Evolutionary conservation across 2,329 filamentous ascomycete genomes (phyloP).

Genomic region (Mariannaea sp.): DNA sequence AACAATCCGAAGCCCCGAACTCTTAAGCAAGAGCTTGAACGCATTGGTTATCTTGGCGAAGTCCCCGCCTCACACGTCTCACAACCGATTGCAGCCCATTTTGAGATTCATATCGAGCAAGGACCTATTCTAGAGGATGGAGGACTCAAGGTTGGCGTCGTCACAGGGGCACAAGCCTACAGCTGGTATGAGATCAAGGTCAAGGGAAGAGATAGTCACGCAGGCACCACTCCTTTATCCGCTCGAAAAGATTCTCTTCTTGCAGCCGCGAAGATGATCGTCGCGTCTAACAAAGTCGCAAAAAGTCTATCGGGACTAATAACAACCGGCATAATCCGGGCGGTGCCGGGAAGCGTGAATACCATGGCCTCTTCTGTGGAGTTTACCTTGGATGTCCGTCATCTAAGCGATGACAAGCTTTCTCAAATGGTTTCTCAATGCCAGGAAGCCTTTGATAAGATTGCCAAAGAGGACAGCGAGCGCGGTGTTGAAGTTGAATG

Average conservation of each 20-base stretch:
- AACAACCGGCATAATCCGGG: neutral
- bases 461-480: no score
- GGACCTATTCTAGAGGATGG: conserved; percentile 40
- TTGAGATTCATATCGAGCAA: conserved; percentile 84
- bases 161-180: conserved; percentile 26
- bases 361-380: neutral
- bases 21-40: conserved; percentile 58
- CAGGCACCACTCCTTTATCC: conserved; percentile 32
- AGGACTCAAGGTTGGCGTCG: neutral
- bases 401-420: neutral
- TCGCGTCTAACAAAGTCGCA: conserved; percentile 29
- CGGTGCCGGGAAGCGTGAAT: neutral
- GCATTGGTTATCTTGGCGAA: conserved; percentile 71
- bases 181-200: conserved; percentile 28
- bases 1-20: no score
- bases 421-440: neutral
- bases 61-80: conserved; percentile 34
- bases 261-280: conserved; percentile 36
- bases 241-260: conserved; percentile 37
- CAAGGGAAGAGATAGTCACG: conserved; percentile 27
- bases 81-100: conserved; percentile 73
- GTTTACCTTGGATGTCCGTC: neutral
- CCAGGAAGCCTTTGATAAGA: neutral
- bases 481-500: neutral
- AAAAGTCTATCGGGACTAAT: neutral